These are phyloP conservation scores for Cercospora nicotianae DNA, from an alignment of 2,329 filamentous ascomycete species.

Conservation along the genomic window DNA sequence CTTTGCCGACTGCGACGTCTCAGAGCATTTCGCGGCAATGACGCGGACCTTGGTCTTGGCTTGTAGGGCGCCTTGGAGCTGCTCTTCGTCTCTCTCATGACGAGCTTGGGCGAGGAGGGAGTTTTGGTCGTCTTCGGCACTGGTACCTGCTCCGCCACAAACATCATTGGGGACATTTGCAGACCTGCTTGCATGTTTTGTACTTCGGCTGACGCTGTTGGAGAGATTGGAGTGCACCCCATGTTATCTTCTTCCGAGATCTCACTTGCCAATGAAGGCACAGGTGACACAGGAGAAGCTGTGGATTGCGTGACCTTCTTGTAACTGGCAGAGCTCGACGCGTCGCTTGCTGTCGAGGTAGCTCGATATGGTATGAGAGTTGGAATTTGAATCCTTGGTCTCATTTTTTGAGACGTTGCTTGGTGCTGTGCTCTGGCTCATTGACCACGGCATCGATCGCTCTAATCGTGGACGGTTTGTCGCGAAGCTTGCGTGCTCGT, in stretches of 20 bases:
- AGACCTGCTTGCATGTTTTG: conserved; percentile 15
- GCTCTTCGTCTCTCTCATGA: conserved; percentile 32
- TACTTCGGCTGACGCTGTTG: conserved; percentile 26
- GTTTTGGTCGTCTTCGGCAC: conserved; percentile 30
- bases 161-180: conserved; percentile 38
- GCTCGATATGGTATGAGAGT: conserved; percentile 31
- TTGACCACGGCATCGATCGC: conserved; percentile 35
- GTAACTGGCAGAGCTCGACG: conserved; percentile 35
- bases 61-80: conserved; percentile 29
- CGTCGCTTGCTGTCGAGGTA: conserved; percentile 30
- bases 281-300: conserved; percentile 33
- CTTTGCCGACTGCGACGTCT: conserved; percentile 27
- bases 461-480: conserved; percentile 29
- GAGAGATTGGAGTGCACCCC: conserved; percentile 33
- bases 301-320: conserved; percentile 34
- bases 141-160: conserved; percentile 39
- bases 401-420: conserved; percentile 33
- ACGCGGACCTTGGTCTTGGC: conserved; percentile 37
- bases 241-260: conserved; percentile 26
- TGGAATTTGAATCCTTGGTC: conserved; percentile 37
- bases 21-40: conserved; percentile 29
- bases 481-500: conserved; percentile 38
- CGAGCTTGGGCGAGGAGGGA: conserved; percentile 33
- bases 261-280: conserved; percentile 29
- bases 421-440: conserved; percentile 22